These are phyloP conservation scores for Zygosaccharomyces kombuchaensis DNA, from an alignment of 805 yeast species.

Conservation along the genomic window DNA sequence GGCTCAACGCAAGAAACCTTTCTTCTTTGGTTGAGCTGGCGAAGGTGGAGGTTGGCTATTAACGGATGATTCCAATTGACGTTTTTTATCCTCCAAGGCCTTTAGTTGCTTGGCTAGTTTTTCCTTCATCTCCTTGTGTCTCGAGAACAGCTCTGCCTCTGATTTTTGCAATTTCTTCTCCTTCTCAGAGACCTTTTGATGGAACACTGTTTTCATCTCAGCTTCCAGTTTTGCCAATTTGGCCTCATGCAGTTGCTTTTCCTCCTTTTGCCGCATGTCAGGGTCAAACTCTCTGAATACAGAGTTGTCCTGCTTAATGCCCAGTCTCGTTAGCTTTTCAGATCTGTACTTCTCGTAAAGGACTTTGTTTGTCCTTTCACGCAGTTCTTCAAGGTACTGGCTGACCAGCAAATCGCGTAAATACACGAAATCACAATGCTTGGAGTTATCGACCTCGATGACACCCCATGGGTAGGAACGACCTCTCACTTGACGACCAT, in stretches of 20 bases:
- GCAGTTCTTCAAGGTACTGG: constrained; percentile 88
- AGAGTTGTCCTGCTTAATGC: constrained; percentile 84
- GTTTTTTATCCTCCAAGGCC: constrained; percentile 86
- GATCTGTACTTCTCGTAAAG: constrained; percentile 89
- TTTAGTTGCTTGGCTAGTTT: constrained; percentile 83
- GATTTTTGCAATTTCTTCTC: constrained; percentile 95
- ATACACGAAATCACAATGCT: constrained; percentile 86
- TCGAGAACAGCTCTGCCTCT: constrained; percentile 90
- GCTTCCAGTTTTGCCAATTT: constrained; percentile 90
- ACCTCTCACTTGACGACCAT: constrained; percentile 82
- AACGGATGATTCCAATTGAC: constrained; percentile 56
- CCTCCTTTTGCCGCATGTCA: constrained; percentile 86
- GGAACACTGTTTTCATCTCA: constrained; percentile 95
- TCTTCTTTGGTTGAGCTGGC: constrained; percentile 62
- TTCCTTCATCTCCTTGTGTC: constrained; percentile 97
- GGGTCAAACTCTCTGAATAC: constrained; percentile 98
- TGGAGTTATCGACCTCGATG: constrained; percentile 91
- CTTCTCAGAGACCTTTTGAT: constrained; percentile 92
- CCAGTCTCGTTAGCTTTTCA: constrained; percentile 71
- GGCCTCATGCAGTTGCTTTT: constrained; percentile 87
- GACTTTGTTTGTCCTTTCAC: constrained; percentile 71
- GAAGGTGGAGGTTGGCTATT: constrained; percentile 38
- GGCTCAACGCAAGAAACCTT: constrained; percentile 68
- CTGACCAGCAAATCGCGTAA: constrained; percentile 85
- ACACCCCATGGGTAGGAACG: constrained; percentile 97